Conservation (phyloP, 1,284 basidiomycete genomes). For the Cutaneotrichosporon sp. region DNA sequence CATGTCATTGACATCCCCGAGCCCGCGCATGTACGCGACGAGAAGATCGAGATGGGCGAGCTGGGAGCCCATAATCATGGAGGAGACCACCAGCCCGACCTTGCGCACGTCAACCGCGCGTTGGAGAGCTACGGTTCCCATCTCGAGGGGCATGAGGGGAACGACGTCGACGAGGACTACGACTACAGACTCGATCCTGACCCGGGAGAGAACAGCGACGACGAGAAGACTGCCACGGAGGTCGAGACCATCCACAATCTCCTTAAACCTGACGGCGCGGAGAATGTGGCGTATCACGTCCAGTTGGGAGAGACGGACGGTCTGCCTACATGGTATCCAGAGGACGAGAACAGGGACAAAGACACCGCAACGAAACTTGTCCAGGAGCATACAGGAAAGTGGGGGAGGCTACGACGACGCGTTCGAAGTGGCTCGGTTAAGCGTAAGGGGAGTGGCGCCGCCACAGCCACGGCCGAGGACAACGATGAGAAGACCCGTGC, state of each 20-base stretch:
- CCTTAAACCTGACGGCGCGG: conserved; percentile 24
- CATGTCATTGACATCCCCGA: conserved; percentile 39
- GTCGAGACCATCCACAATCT: conserved; percentile 9
- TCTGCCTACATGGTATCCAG: conserved; percentile 32
- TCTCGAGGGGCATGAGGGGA: conserved; percentile 23
- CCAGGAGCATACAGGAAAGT: conserved; percentile 37
- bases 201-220: not conserved
- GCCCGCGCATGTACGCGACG: conserved; percentile 17
- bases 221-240: not conserved
- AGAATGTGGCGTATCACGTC: conserved; percentile 39
- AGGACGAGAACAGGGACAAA: conserved; percentile 42
- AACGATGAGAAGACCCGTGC: not conserved
- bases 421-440: conserved; percentile 18
- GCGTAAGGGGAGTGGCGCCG: not conserved
- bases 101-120: conserved; percentile 35
- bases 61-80: too few relatives aligned
- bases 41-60: too few relatives aligned
- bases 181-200: conserved; percentile 42
- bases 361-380: conserved; percentile 42
- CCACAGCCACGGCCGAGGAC: not conserved
- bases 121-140: too few relatives aligned
- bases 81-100: conserved; percentile 30
- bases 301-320: conserved; percentile 50
- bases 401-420: conserved; percentile 41
- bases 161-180: conserved; percentile 33